A percentile compares a stretch with the other conserved stretches of the same genome.
Evolutionary conservation across 2,329 filamentous ascomycete species (phyloP).

Genomic region (Phaeosphaeria sp.): DNA sequence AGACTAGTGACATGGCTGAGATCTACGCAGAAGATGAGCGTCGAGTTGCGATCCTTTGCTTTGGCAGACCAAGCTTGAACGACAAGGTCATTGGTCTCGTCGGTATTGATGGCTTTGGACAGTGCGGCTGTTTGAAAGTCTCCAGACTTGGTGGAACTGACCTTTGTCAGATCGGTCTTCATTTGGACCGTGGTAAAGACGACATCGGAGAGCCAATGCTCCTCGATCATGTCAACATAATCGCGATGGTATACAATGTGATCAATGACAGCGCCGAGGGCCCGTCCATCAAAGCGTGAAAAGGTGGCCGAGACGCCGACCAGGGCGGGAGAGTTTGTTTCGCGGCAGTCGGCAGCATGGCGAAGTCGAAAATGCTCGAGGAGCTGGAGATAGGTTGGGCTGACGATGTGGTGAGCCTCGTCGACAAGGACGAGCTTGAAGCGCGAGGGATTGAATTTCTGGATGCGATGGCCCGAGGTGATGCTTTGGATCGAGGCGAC

Average conservation of each 20-base stretch:
- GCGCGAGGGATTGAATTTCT: slow-evolving; percentile 76
- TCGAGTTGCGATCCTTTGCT: slow-evolving; percentile 76
- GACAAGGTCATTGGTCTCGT: slow-evolving; percentile 80
- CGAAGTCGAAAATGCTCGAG: slow-evolving; percentile 80
- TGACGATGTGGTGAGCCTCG: slow-evolving; percentile 96
- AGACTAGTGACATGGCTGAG: slow-evolving; percentile 79
- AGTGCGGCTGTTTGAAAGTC: slow-evolving; percentile 84
- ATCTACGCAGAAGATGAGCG: slow-evolving; percentile 93
- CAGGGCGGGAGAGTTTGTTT: slow-evolving; percentile 58
- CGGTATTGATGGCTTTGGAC: slow-evolving; percentile 82
- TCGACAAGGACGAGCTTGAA: slow-evolving; percentile 96
- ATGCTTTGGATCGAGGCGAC: slow-evolving; percentile 90
- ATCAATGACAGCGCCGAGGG: slow-evolving; percentile 83
- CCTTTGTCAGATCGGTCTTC: slow-evolving; percentile 76
- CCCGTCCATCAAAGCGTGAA: slow-evolving; percentile 82
- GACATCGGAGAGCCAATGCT: slow-evolving; percentile 92
- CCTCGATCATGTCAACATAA: slow-evolving; percentile 80
- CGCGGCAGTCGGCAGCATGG: slow-evolving; percentile 49
- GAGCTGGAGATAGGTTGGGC: slow-evolving; percentile 75
- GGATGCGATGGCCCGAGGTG: slow-evolving; percentile 74
- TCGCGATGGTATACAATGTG: slow-evolving; percentile 95
- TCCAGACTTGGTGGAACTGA: slow-evolving; percentile 69
- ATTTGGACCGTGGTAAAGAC: slow-evolving; percentile 92
- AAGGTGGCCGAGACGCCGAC: slow-evolving; percentile 89
- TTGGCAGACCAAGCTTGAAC: slow-evolving; percentile 86